Evolutionary conservation across 2,329 filamentous ascomycete genomes (phyloP), one percentile per base, ranked within the genome.

Genomic region (Ambrosiella xylebori): DNA sequence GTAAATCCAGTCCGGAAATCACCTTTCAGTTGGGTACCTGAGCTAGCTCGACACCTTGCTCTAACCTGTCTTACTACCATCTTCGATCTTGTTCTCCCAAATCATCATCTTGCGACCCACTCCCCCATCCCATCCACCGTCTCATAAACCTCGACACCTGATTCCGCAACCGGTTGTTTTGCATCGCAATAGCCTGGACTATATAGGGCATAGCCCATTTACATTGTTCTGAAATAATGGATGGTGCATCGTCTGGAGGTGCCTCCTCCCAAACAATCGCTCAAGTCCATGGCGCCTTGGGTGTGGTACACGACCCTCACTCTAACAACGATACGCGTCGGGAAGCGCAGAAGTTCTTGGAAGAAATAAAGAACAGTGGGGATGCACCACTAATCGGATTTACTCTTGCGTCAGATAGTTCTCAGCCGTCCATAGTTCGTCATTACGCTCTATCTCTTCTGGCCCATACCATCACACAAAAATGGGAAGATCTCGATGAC

Each of bases 361-460:
- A 98, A 68, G 74, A 84, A 19, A 79, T 95, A 65, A 97, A 96
- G 72, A 77, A 80, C 52, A 80, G 85, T 64, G 75, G 80, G 59
- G 82, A 90, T 65, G 90, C 91, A 4, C 88, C 89, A 1, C 81
- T 85, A 54, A 84, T 93, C 71, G 93, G 93, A 63, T 95, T 88
- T 71, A 78, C 79, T 27, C 79, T 98, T 61, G 90, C 90, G 50
- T 81, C 80, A 63, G 84, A 93, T 69, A 78, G 76, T 65, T 74
- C 77, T 41, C 88, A 94, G 67, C 79, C 86, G 57, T 81, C 88
- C 45, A 79, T 93, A 57, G 86, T 97, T 59, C 85, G 93, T 64
- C 90, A 97, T 71, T 98, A 94, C 69, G 93, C 90, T 59, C 78
- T 98, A 38, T 94, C 90, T 36, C 77, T 98, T 59, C 80, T 98